A percentile compares a stretch with the other conserved stretches of the same genome.
phyloP scores from a whole-genome alignment of 495 filamentous ascomycete species.

The Tuber aestivum region DNA sequence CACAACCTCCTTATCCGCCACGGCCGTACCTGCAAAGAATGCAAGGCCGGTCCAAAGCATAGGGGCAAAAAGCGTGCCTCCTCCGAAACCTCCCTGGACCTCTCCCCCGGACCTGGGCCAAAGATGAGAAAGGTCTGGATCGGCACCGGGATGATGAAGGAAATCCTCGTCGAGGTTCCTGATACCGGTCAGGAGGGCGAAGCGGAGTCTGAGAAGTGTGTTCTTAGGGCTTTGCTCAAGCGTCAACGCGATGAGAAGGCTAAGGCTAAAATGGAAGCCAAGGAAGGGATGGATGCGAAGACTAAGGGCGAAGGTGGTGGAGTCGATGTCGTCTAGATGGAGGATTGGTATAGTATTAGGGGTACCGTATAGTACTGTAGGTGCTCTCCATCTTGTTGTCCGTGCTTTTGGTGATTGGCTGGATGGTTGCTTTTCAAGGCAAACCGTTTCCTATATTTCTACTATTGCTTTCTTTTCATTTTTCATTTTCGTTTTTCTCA shows the following conservation, averaged over 20 bases:
- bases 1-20: constrained; percentile 85
- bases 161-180: constrained; percentile 31
- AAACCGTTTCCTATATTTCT: background rate
- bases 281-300: background rate
- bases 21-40: constrained; percentile 73
- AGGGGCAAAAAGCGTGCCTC: constrained; percentile 5
- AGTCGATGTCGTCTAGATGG: background rate
- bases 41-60: constrained; percentile 51
- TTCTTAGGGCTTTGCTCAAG: constrained; percentile 27
- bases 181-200: constrained; percentile 27
- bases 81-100: background rate
- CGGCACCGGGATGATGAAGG: constrained; percentile 42
- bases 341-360: background rate
- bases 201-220: constrained; percentile 25
- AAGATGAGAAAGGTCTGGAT: constrained; percentile 36
- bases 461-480: background rate
- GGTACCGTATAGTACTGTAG: too few relatives aligned
- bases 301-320: background rate
- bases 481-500: too few relatives aligned
- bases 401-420: background rate
- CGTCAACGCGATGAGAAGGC: background rate
- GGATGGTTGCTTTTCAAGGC: background rate
- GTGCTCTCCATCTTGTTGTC: background rate
- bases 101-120: background rate
- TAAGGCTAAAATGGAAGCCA: background rate